Evolutionary conservation across 257 asterid species (phyloP).

Genomic region (Nicotiana obtusifolia): DNA sequence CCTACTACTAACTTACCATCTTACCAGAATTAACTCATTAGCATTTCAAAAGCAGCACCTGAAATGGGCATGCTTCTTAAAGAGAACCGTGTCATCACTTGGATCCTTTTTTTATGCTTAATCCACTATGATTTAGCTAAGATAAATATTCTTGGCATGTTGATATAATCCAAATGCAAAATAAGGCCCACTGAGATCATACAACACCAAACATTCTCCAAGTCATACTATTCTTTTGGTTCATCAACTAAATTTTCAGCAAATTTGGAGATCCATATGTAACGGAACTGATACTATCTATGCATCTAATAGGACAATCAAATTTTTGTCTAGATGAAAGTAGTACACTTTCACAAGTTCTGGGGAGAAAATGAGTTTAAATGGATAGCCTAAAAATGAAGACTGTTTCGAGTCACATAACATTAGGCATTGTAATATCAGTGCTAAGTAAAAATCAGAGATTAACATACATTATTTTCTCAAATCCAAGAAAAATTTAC

Average conservation of each 20-base stretch:
- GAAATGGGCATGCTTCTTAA: not conserved
- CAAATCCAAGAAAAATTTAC: not conserved
- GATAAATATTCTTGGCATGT: not conserved
- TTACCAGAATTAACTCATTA: not conserved
- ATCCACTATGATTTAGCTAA: not conserved
- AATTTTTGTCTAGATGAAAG: not conserved
- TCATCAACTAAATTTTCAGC: not conserved
- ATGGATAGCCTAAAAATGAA: not conserved
- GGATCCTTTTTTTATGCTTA: not conserved
- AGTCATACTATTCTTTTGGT: not conserved
- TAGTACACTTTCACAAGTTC: not conserved
- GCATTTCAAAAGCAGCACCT: not conserved
- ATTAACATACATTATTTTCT: not conserved
- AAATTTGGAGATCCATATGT: not conserved
- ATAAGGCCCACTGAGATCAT: not conserved
- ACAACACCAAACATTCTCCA: not conserved
- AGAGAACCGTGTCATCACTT: not conserved
- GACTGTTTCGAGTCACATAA: not conserved
- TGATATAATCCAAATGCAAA: not conserved
- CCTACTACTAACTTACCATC: not conserved
- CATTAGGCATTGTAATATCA: not conserved
- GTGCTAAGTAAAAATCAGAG: not conserved
- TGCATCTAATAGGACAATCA: not conserved
- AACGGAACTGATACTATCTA: not conserved
- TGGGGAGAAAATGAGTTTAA: not conserved